Evolutionary conservation across 2,329 filamentous ascomycete species (phyloP).

Genomic region (Phyllosticta paracitricarpa): DNA sequence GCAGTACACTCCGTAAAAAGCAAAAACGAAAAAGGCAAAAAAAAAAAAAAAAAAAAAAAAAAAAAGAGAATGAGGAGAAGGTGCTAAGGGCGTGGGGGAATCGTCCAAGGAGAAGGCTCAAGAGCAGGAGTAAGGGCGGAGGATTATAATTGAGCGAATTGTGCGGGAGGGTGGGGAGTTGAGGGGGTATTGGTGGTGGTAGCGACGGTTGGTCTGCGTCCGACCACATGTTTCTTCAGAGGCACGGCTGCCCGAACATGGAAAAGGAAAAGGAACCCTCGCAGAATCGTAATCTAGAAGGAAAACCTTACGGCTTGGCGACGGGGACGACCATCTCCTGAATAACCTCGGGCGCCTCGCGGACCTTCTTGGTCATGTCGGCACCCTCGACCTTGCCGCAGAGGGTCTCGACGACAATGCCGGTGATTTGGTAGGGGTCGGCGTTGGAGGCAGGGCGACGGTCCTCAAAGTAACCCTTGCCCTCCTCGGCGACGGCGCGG

Average conservation of each 20-base stretch:
- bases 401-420: constrained; percentile 66
- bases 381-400: constrained; percentile 41
- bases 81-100: neutral
- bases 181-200: neutral
- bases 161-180: neutral
- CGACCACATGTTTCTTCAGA: neutral
- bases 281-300: neutral
- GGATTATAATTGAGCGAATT: neutral
- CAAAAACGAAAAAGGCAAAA: neutral
- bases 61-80: neutral
- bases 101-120: neutral
- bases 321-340: neutral
- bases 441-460: constrained; percentile 64
- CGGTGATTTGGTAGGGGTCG: constrained; percentile 76
- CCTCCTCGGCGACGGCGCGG: constrained; percentile 71
- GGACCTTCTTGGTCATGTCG: constrained; percentile 33
- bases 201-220: neutral
- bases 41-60: too few species aligned
- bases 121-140: neutral
- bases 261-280: neutral
- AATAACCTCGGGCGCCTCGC: constrained; percentile 16
- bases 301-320: neutral
- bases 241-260: neutral
- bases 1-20: neutral
- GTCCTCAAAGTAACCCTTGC: constrained; percentile 87